These are phyloP conservation scores for Paracorniculantispora psalliotae DNA, from an alignment of 2,329 filamentous ascomycete genomes.

Conservation along the genomic window DNA sequence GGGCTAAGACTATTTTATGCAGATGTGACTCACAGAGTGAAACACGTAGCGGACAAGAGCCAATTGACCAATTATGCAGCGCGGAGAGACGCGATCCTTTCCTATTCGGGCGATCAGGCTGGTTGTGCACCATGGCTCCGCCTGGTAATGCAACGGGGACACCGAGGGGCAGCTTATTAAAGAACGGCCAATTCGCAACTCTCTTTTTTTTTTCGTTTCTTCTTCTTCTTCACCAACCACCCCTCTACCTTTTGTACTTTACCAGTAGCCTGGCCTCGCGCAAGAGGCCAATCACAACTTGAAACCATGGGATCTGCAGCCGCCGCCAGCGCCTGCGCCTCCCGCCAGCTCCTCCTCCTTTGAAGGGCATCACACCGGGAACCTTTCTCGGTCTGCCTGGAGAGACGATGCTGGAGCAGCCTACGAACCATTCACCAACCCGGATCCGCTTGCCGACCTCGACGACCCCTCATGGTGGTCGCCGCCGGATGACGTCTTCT, in stretches of 20 bases:
- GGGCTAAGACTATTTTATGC: background rate
- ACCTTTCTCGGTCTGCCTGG: slow-evolving; percentile 7
- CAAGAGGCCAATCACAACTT: slow-evolving; percentile 12
- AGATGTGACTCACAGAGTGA: background rate
- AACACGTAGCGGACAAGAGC: background rate
- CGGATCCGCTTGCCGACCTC: background rate
- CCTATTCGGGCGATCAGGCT: background rate
- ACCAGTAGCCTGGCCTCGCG: slow-evolving; percentile 12
- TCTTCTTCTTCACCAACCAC: background rate
- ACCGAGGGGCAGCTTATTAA: background rate
- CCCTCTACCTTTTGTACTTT: background rate
- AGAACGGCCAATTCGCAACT: background rate
- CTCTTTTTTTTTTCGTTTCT: background rate
- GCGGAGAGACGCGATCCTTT: background rate
- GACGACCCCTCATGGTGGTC: background rate
- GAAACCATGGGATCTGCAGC: slow-evolving; percentile 13
- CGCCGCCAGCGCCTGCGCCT: slow-evolving; percentile 4
- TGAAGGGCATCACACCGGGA: background rate
- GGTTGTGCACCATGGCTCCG: background rate
- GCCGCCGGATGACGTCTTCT: background rate
- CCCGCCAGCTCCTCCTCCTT: slow-evolving; percentile 12
- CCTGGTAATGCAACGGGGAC: background rate
- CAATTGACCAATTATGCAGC: background rate
- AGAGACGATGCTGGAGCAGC: background rate
- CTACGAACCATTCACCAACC: background rate